Conservation (phyloP, 1,284 basidiomycete species). For the Neotropicomus parvogracilis region DNA sequence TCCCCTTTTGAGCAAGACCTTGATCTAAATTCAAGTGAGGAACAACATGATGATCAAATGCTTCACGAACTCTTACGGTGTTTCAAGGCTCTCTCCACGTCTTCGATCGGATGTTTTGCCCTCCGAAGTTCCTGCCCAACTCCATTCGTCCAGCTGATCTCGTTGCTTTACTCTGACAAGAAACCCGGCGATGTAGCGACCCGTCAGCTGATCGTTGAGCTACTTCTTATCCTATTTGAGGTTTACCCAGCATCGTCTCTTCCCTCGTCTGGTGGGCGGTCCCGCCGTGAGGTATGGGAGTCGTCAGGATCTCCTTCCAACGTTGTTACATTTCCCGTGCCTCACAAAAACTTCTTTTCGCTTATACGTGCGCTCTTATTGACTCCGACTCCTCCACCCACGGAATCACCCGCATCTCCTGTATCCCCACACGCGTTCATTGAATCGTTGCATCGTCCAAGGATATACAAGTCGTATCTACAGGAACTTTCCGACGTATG, state of each 20-base stretch:
- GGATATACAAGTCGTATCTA: constrained; percentile 90
- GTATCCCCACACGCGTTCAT: constrained; percentile 87
- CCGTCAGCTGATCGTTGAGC: constrained; percentile 86
- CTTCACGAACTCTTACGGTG: constrained; percentile 91
- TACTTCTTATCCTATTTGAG: constrained; percentile 80
- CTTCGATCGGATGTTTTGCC: constrained; percentile 79
- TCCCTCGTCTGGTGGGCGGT: constrained; percentile 45
- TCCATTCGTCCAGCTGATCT: constrained; percentile 81
- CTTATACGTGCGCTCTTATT: constrained; percentile 68
- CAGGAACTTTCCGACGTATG: constrained; percentile 87
- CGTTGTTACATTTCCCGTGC: constrained; percentile 59
- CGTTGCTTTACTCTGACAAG: constrained; percentile 92
- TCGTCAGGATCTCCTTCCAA: constrained; percentile 41
- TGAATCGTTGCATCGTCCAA: constrained; percentile 73
- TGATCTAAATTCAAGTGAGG: constrained; percentile 60
- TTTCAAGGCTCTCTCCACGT: constrained; percentile 90
- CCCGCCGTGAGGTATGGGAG: constrained; percentile 56
- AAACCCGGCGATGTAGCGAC: constrained; percentile 92
- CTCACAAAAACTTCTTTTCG: constrained; percentile 69
- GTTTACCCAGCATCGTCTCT: constrained; percentile 70
- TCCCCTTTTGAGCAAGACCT: constrained; percentile 3
- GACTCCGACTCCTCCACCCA: constrained; percentile 70
- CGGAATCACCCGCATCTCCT: constrained; percentile 61
- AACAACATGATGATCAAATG: constrained; percentile 95
- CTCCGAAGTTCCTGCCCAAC: constrained; percentile 80